phyloP scores from a whole-genome alignment of 352 stramenopile species.

The Globisporangium solare region DNA sequence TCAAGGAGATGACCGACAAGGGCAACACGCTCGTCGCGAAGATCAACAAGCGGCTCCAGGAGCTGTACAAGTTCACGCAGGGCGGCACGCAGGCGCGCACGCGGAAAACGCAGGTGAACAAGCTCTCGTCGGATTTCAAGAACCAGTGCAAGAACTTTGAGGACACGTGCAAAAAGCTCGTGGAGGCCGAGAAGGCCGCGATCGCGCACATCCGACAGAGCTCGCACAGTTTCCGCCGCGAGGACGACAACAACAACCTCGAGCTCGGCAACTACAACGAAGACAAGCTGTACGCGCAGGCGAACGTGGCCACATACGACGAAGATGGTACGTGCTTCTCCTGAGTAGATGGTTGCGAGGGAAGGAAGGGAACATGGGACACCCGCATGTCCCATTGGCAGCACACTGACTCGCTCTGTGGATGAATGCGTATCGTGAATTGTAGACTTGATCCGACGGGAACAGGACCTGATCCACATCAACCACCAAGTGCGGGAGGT shows the following conservation, averaged over 20 bases:
- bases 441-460: conserved; percentile 45
- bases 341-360: not conserved
- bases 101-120: conserved; percentile 48
- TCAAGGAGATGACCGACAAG: conserved; percentile 52
- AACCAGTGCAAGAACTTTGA: conserved; percentile 58
- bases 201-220: conserved; percentile 48
- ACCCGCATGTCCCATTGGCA: not conserved
- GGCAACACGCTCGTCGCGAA: conserved; percentile 55
- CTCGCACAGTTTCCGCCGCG: conserved; percentile 41
- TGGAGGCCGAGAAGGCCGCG: conserved; percentile 36
- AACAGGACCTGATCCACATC: conserved; percentile 71
- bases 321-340: conserved; percentile 48
- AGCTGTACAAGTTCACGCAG: conserved; percentile 26
- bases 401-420: not conserved
- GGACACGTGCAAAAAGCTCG: conserved; percentile 44
- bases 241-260: conserved; percentile 36
- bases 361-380: not conserved
- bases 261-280: conserved; percentile 56
- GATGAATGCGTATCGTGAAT: conserved; percentile 11
- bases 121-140: conserved; percentile 58
- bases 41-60: conserved; percentile 51
- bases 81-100: conserved; percentile 31
- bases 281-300: conserved; percentile 63
- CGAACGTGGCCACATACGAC: conserved; percentile 56
- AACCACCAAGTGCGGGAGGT: conserved; percentile 67